Evolutionary conservation across 768 basidiomycete genomes (phyloP).

Genomic region (Crepidotus variabilis): DNA sequence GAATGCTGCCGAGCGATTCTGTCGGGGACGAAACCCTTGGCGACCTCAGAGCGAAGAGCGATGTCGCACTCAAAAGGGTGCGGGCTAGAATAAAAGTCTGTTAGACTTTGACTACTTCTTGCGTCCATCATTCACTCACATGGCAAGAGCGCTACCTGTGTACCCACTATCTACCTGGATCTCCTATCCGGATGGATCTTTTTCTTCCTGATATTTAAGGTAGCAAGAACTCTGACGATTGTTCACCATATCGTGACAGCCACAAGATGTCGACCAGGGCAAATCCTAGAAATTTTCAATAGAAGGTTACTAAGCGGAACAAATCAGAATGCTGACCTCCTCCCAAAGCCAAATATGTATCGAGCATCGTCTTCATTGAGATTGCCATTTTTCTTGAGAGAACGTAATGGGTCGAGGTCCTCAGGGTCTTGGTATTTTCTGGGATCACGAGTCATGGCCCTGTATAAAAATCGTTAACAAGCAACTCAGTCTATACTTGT

Average conservation of each 20-base stretch:
- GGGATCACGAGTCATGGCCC: conserved; percentile 20
- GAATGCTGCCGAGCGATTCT: neutral
- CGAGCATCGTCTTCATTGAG: conserved; percentile 5
- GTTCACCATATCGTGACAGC: neutral
- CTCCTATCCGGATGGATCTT: conserved; percentile 12
- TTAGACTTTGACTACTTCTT: neutral
- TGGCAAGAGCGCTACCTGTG: neutral
- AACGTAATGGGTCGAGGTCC: conserved; percentile 23
- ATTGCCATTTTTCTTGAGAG: conserved; percentile 13
- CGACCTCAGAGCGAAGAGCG: conserved; percentile 11
- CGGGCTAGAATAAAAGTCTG: conserved; percentile 4
- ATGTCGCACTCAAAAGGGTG: conserved; percentile 17
- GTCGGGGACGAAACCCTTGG: neutral
- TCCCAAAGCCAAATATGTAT: conserved; percentile 6
- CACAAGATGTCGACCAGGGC: neutral
- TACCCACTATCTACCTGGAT: neutral
- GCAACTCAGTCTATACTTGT: too few relatives aligned
- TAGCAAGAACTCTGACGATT: neutral
- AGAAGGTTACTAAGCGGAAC: too few relatives aligned
- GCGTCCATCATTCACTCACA: neutral
- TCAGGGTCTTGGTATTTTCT: conserved; percentile 16
- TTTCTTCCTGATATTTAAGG: conserved; percentile 3
- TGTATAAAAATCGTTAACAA: too few relatives aligned
- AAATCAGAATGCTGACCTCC: conserved; percentile 1
- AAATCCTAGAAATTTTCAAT: neutral